These are phyloP conservation scores for Westerdykella ornata DNA, from an alignment of 2,329 filamentous ascomycete species.

Conservation along the genomic window DNA sequence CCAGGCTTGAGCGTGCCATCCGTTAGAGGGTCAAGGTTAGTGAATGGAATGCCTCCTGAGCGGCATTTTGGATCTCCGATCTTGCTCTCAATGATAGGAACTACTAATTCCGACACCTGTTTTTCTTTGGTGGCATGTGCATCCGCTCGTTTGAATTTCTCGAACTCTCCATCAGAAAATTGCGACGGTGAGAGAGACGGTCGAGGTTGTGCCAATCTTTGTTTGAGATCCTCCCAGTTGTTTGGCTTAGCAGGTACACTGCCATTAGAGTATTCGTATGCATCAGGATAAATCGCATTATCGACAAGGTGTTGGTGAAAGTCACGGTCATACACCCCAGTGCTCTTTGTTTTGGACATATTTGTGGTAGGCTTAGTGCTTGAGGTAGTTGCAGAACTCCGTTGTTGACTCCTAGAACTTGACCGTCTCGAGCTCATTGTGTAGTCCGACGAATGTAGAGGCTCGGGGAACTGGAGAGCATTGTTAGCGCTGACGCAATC, in stretches of 20 bases:
- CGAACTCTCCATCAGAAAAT: slow-evolving; percentile 27
- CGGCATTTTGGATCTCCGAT: slow-evolving; percentile 15
- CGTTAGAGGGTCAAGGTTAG: slow-evolving; percentile 13
- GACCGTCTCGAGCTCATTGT: slow-evolving; percentile 10
- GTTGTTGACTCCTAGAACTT: slow-evolving; percentile 6
- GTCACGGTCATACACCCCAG: slow-evolving; percentile 26
- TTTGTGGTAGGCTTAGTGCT: slow-evolving; percentile 14
- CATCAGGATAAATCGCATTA: slow-evolving; percentile 23
- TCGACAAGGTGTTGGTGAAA: slow-evolving; percentile 39
- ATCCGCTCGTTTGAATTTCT: slow-evolving; percentile 25
- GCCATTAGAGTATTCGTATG: slow-evolving; percentile 22
- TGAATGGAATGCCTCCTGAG: slow-evolving; percentile 18
- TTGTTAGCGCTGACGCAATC: slow-evolving; percentile 5
- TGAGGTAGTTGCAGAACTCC: slow-evolving; percentile 2
- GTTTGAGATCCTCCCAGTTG: slow-evolving; percentile 30
- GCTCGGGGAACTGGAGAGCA: slow-evolving; percentile 7
- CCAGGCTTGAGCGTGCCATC: slow-evolving; percentile 11
- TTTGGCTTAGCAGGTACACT: slow-evolving; percentile 18
- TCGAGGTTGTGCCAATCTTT: slow-evolving; percentile 17
- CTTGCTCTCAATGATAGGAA: slow-evolving; percentile 28
- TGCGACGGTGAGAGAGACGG: slow-evolving; percentile 32
- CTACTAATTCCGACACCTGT: slow-evolving; percentile 26
- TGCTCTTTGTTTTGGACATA: slow-evolving; percentile 21
- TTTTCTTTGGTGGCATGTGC: slow-evolving; percentile 31
- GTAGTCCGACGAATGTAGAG: slow-evolving; percentile 10